Base-by-base conservation (phyloP, 805 yeast genomes). In the Brettanomyces bruxellensis region DNA sequence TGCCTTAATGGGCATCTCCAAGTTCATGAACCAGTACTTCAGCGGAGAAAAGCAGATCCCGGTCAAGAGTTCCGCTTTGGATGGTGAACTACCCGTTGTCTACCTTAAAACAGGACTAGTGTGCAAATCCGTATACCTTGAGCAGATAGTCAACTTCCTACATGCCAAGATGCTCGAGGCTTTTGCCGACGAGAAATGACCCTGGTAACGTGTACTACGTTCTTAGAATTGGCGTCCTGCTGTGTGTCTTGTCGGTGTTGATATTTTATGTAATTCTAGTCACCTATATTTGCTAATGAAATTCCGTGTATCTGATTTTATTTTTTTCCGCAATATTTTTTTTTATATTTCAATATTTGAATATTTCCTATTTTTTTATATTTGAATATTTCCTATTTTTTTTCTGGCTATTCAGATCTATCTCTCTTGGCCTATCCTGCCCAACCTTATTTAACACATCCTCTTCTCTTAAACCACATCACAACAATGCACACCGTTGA, bases 401-500 rank as follows among this genome's bases (percentile, higher is more conserved):
- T 36, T 18, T 13, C 23, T 36, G 18, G 18, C 18, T 12, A 36
- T 18, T 36, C 23, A 18, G 7, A 7, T 36, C 12, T 36, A 14
- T 36, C 38, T 36, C 23, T 7, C 23, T 36, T 18, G 18, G 18
- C 18, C 18, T 18, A 1, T 18, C 18, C 2, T 18, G 18, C 18
- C 18, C 18, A 18, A 18, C 18, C 18, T 18, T 18, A 18, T 18
- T 18, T 18, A 18, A 18, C 2, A 18, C 18, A 18, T 18, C 18
- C 18, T 18, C 18, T 18, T 18, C n/a, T n/a, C n/a, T n/a, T 18
- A 18, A 18, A 18, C 18, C 2, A 18, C 18, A 18, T 18, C 36
- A 34, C 36, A 18, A 18, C 18, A 18, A 61, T 61, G 66, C 54
- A 48, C n/a, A 49, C 55, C 4, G 59, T 62, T 4, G 59, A 61